Evolutionary conservation across 2,329 filamentous ascomycete species (phyloP), one percentile per base, ranked within the genome.

Genomic region (Diaporthe sp.): DNA sequence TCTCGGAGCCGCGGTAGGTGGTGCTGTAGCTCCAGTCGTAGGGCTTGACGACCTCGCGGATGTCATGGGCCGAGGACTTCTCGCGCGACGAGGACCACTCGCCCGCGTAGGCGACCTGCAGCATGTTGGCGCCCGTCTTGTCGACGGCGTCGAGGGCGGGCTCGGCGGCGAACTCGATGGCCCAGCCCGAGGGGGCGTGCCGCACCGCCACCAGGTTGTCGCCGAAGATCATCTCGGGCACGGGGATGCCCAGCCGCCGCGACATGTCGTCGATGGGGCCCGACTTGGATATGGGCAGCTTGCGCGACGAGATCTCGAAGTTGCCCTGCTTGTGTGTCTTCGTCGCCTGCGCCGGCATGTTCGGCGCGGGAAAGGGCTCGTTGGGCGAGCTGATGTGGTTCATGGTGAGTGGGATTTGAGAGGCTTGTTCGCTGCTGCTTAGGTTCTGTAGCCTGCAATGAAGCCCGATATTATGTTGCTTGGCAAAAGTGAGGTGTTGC

Each of bases 1-100:
- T 71, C 76, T 86, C 82, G 4, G 93, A 95, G 70, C 97, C 97
- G 74, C 89, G 90, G 85, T 98, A 99, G 79, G 93, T 90, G 49
- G 96, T 98, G 79, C 92, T 97, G 86, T 98, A 99, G 77, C 95
- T 98, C 97, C 97, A 99, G 86, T 99, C 97, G 83, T 97, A 99
- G 4, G 96, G 96, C 86, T 96, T 96, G 73, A 99, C 95, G 37
- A 98, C 93, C 82, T 98, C 95, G 82, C 95, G 95, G 83, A 99
- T 98, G 74, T 94, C 94, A 80, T 95, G 93, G 68, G 95, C 94
- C 68, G 94, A 93, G 80, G 94, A 94, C 83, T 93, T 92, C 83
- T 95, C 95, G 75, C 88, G 85, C 71, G 85, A 90, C 78, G 87
- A 87, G 79, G 86, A 88, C 97, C 97, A 99, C 83, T 95, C 94